Evolutionary conservation across 768 basidiomycete species (phyloP).

Genomic region (Leucosporidium yakuticum): DNA sequence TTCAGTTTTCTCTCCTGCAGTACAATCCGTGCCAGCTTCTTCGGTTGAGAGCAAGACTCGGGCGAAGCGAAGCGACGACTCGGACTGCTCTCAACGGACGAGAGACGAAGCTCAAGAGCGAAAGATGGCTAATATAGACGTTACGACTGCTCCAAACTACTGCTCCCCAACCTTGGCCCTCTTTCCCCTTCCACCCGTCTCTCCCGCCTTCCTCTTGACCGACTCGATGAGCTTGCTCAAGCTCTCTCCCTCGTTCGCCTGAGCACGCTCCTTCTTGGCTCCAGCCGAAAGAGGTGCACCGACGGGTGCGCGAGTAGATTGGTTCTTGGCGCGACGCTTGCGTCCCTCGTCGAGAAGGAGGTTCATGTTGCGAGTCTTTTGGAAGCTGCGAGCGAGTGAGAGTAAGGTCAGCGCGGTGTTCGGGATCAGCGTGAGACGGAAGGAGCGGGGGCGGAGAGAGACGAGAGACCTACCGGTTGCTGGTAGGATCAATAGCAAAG

Average conservation of each 20-base stretch:
- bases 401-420: background rate
- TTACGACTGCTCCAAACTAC: too few species aligned
- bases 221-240: constrained; percentile 71
- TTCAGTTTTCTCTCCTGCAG: too few species aligned
- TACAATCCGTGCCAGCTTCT: too few species aligned
- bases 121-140: too few species aligned
- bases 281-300: constrained; percentile 38
- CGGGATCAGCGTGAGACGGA: too few species aligned
- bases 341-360: constrained; percentile 78
- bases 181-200: constrained; percentile 34
- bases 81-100: too few species aligned
- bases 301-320: constrained; percentile 23
- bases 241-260: constrained; percentile 40
- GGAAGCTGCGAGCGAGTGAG: constrained; percentile 57
- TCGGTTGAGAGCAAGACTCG: too few species aligned
- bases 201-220: constrained; percentile 69
- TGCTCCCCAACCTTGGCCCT: constrained; percentile 22
- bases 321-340: constrained; percentile 49
- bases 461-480: constrained; percentile 69
- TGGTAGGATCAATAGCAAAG: constrained; percentile 91
- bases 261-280: constrained; percentile 22
- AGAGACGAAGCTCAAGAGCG: too few species aligned
- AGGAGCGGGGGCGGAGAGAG: too few species aligned
- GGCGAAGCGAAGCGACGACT: too few species aligned
- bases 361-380: constrained; percentile 85